phyloP scores from a whole-genome alignment of 768 basidiomycete species.

The Hygrophoropsis aurantiaca region DNA sequence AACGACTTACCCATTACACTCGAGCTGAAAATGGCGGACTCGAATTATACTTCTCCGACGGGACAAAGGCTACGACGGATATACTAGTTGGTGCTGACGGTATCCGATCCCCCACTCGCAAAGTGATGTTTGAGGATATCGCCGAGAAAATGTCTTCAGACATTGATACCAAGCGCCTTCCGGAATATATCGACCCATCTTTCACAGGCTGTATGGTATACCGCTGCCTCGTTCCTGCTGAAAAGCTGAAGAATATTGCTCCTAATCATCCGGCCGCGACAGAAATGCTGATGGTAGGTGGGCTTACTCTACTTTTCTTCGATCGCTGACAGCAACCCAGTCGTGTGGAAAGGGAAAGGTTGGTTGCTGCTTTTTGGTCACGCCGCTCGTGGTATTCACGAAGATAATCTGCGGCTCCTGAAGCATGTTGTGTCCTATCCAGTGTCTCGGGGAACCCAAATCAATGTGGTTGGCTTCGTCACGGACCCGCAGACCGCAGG shows the following conservation, averaged over 20 bases:
- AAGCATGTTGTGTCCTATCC: slow-evolving; percentile 43
- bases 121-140: slow-evolving; percentile 15
- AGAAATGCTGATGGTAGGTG: slow-evolving; percentile 20
- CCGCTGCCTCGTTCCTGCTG: slow-evolving; percentile 35
- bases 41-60: slow-evolving; percentile 29
- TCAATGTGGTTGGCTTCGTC: slow-evolving; percentile 36
- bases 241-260: slow-evolving; percentile 22
- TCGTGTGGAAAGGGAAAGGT: slow-evolving; percentile 5
- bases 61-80: slow-evolving; percentile 33
- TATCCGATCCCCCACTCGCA: slow-evolving; percentile 21
- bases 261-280: slow-evolving; percentile 24
- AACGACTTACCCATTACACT: slow-evolving; percentile 29
- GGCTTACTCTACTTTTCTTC: slow-evolving; percentile 2
- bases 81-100: slow-evolving; percentile 44
- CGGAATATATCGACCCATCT: slow-evolving; percentile 22
- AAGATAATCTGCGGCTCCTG: neutral
- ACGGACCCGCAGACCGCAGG: slow-evolving; percentile 28
- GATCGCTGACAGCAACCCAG: slow-evolving; percentile 14
- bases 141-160: slow-evolving; percentile 18
- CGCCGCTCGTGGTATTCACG: neutral
- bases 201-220: slow-evolving; percentile 45
- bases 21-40: slow-evolving; percentile 8
- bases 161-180: slow-evolving; percentile 11
- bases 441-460: slow-evolving; percentile 31
- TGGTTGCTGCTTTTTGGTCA: neutral